Conservation (phyloP, 164 flowering plant genomes). For the Cinnamomum chago region DNA sequence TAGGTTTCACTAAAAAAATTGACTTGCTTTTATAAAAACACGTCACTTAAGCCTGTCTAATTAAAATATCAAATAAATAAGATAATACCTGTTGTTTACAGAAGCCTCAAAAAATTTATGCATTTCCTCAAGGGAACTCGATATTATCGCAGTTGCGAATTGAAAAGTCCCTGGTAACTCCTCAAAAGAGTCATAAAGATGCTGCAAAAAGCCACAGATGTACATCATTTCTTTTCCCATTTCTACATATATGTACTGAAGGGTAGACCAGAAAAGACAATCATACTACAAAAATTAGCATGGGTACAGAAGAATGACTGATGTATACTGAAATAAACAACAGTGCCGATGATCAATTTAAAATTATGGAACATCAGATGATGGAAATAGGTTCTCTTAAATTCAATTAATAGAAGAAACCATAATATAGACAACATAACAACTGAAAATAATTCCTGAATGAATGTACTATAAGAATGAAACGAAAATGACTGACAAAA, state of each 20-base stretch:
- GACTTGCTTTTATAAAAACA: neutral
- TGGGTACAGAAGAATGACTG: neutral
- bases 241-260: neutral
- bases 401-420: too few relatives aligned
- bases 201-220: constrained; percentile 41
- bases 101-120: constrained; percentile 82
- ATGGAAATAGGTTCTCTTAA: too few relatives aligned
- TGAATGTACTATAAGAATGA: too few relatives aligned
- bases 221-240: neutral
- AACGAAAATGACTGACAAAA: too few relatives aligned
- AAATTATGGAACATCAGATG: too few relatives aligned
- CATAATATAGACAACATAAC: too few relatives aligned
- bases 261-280: neutral
- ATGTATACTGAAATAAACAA: too few relatives aligned
- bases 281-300: neutral
- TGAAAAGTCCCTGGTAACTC: constrained; percentile 78
- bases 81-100: constrained; percentile 64
- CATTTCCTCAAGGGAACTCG: constrained; percentile 89
- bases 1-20: neutral
- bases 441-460: too few relatives aligned
- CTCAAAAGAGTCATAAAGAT: constrained; percentile 70
- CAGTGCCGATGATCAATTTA: too few relatives aligned
- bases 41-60: neutral
- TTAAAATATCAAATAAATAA: neutral
- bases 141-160: constrained; percentile 78